phyloP scores from a whole-genome alignment of 2,329 filamentous ascomycete species.

The Penicillium sp. region DNA sequence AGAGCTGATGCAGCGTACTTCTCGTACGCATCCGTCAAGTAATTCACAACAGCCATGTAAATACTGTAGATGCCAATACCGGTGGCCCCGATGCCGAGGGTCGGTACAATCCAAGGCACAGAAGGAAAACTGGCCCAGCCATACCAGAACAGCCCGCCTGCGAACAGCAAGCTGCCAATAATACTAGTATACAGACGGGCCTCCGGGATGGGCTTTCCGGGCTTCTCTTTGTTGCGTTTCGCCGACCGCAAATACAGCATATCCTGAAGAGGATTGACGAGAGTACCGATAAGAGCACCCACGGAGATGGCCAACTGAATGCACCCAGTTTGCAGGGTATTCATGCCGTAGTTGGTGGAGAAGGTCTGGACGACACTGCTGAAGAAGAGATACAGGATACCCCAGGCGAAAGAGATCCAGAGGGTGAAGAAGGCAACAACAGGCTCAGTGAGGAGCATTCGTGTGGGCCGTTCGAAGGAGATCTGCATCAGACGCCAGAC shows the following conservation, averaged over 20 bases:
- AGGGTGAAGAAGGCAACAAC: constrained; percentile 39
- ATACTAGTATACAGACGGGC: constrained; percentile 38
- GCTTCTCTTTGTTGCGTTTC: constrained; percentile 26
- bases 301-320: constrained; percentile 38
- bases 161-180: constrained; percentile 32
- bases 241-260: constrained; percentile 22
- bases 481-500: constrained; percentile 27
- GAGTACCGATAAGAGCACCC: constrained; percentile 36
- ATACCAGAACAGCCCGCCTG: constrained; percentile 31
- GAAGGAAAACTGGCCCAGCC: constrained; percentile 25
- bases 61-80: constrained; percentile 39
- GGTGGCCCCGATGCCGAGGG: constrained; percentile 27
- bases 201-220: constrained; percentile 37
- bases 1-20: constrained; percentile 42
- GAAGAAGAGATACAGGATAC: constrained; percentile 39
- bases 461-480: constrained; percentile 34
- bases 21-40: constrained; percentile 42
- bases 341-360: constrained; percentile 31
- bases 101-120: constrained; percentile 31
- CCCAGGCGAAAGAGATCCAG: constrained; percentile 40
- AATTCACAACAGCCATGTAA: constrained; percentile 44
- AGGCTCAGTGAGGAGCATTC: constrained; percentile 37
- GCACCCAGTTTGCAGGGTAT: constrained; percentile 28
- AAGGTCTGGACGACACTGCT: constrained; percentile 36
- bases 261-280: constrained; percentile 36